These are phyloP conservation scores for Kluyveromyces wickerhamii DNA, from an alignment of 805 yeast genomes.

Conservation along the genomic window DNA sequence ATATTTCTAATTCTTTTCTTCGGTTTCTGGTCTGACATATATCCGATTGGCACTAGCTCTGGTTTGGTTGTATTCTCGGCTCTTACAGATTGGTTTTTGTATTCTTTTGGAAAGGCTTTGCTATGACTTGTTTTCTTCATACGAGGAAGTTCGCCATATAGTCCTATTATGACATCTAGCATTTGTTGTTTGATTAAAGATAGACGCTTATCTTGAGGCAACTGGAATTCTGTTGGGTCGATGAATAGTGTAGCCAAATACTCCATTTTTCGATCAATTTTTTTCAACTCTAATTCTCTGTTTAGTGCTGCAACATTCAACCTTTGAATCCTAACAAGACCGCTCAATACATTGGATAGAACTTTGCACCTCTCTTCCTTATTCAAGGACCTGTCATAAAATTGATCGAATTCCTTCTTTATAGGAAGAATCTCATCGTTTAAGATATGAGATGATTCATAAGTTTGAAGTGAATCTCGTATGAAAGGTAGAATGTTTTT, in stretches of 20 bases:
- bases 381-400: constrained; percentile 5
- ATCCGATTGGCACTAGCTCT: constrained; percentile 14
- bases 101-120: not conserved
- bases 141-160: constrained; percentile 10
- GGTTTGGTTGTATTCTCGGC: not conserved
- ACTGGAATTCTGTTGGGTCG: constrained; percentile 15
- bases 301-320: constrained; percentile 20
- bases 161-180: constrained; percentile 11
- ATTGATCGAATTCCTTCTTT: constrained; percentile 11
- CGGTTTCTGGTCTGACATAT: not conserved
- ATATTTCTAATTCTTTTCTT: constrained; percentile 1
- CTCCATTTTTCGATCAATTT: constrained; percentile 13
- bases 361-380: constrained; percentile 10
- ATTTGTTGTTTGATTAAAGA: constrained; percentile 12
- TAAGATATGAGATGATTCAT: constrained; percentile 16
- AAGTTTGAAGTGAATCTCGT: constrained; percentile 14
- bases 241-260: constrained; percentile 15
- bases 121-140: constrained; percentile 5
- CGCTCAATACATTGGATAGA: constrained; percentile 14
- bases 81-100: not conserved
- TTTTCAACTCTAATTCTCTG: constrained; percentile 18
- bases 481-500: constrained; percentile 18
- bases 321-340: constrained; percentile 14
- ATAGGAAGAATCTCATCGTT: constrained; percentile 14
- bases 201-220: constrained; percentile 12